Evolutionary conservation across 331 rosid genomes (phyloP), one percentile per base, ranked within the genome.

Genomic region (Acacia pycnantha): DNA sequence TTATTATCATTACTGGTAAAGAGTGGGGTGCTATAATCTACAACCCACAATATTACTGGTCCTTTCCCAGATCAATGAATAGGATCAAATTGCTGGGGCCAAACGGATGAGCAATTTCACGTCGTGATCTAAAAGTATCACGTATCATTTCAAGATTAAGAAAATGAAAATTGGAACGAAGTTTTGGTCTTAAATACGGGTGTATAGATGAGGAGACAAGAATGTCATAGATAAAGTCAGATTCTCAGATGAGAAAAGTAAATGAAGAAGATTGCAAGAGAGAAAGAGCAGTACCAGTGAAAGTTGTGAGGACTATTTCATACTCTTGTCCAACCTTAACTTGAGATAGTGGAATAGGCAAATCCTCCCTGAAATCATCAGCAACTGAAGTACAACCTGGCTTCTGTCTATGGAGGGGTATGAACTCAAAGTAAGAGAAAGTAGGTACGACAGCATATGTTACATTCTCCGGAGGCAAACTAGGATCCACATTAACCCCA

Each of bases 381-480:
- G 43, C 46, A 22, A 56, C 82, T 26, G 83, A 53, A 70, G 47
- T 7, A 69, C 67, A 53, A 79, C 76, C 84, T 72, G 83, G 79
- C 44, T 80, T 81, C 78, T 78, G 86, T 74, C 91, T 89, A 11
- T 80, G 73, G 11, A 95, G 92, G 46, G 99, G 97, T 53, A 95
- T 90, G 89, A 95, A 93, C 79, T 95, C 99, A 48, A 90, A 95
- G 95, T 95, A 95, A 29, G 97, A 90, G 81, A 95, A 92, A 54
- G 98, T 92, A 0, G 99, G 99, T 3, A 95, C 83, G 15, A 93
- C 98, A 0, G 97, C 90, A 51, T 91, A 95, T 22, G 97, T 89
- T 11, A 93, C 99, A 14, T 86, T 68, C 77, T 95, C 98, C 2
- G 99, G 94, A 1, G 90, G 85, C 24, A 90, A 79, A 82, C 62